Base-by-base conservation (phyloP, 495 filamentous ascomycete species). In the Rostrohypoxylon terebratum region DNA sequence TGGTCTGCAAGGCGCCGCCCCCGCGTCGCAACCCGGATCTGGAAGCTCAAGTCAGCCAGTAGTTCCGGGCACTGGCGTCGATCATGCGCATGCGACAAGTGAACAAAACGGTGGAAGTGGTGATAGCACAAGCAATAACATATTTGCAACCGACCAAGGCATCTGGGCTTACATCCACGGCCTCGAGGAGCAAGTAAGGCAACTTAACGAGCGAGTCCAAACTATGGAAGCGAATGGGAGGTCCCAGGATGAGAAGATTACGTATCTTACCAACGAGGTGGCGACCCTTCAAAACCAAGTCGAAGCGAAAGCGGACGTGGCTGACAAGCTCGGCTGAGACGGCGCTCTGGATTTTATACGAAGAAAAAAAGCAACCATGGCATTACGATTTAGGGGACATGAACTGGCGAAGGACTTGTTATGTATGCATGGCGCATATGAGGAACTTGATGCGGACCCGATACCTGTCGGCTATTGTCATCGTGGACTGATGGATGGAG, bases 81-180 rank as follows among this genome's bases (percentile, higher is more conserved):
- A 51, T 7, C 71, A 77, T 10, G 38, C 77, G 16, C 77, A 75
- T 7, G 75, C 77, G 28, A 53, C 74, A 5, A 78, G 71, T 31
- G 78, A 67, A 3, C 75, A 75, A 42, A 71, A 69, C 25, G 69
- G 68, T 8, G 74, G 74, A 23, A 78, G 76, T 47, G 80, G 78
- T 33, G 78, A 80, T 48, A 82, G 79, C 53, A 76, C 74, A 21
- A 81, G 71, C 59, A 83, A 80, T 66, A 85, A 82, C 57, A 73
- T 84, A 14, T 84, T 84, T 57, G 77, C 80, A 18, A 74, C 77
- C 6, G 85, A 87, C 31, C 78, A 80, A 50, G 78, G 78, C 16
- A 66, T 87, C 9, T 86, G 81, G 83, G 67, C 80, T 4, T 87
- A 86, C 69, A 80, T 86, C 50, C 83, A 85, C 40, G 79, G 77